Percentiles rank a stretch among this genome's conserved stretches.
phyloP scores from a whole-genome alignment of 164 flowering plant genomes.

The Stephania yunnanensis region DNA sequence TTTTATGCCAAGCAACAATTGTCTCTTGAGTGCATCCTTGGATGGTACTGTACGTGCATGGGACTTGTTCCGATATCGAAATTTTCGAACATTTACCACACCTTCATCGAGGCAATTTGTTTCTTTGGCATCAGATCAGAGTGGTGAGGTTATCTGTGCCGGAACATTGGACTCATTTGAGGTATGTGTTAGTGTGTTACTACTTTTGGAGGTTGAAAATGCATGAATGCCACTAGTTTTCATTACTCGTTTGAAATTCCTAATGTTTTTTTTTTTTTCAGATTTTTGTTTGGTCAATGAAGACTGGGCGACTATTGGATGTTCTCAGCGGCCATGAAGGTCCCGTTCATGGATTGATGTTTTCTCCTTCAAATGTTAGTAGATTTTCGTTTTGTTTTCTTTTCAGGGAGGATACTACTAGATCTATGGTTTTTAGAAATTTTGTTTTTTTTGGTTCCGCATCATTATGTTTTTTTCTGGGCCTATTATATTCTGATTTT shows the following conservation, averaged over 20 bases:
- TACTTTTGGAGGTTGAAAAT: neutral
- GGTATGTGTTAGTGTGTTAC: slow-evolving; percentile 33
- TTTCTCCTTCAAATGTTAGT: slow-evolving; percentile 91
- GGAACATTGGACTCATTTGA: slow-evolving; percentile 96
- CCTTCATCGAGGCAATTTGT: slow-evolving; percentile 90
- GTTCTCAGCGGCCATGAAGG: slow-evolving; percentile 94
- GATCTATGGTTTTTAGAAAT: neutral
- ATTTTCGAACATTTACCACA: slow-evolving; percentile 88
- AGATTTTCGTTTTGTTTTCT: neutral
- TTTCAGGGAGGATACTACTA: neutral
- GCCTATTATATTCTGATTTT: neutral
- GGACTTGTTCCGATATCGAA: slow-evolving; percentile 92
- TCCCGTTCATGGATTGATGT: slow-evolving; percentile 94
- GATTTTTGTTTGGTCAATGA: slow-evolving; percentile 99
- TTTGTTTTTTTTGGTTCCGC: neutral
- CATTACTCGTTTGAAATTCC: slow-evolving; percentile 9
- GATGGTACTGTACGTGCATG: slow-evolving; percentile 99
- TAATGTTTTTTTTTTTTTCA: slow-evolving; percentile 14
- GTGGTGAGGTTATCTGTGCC: slow-evolving; percentile 98
- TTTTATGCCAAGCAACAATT: slow-evolving; percentile 71
- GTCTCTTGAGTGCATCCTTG: slow-evolving; percentile 89
- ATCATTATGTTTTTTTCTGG: neutral
- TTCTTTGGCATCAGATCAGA: slow-evolving; percentile 89
- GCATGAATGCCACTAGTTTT: neutral
- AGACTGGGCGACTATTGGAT: slow-evolving; percentile 93